Evolutionary conservation across 257 asterid genomes (phyloP), one percentile per base, ranked within the genome.

Genomic region (Orobanche coerulescens): DNA sequence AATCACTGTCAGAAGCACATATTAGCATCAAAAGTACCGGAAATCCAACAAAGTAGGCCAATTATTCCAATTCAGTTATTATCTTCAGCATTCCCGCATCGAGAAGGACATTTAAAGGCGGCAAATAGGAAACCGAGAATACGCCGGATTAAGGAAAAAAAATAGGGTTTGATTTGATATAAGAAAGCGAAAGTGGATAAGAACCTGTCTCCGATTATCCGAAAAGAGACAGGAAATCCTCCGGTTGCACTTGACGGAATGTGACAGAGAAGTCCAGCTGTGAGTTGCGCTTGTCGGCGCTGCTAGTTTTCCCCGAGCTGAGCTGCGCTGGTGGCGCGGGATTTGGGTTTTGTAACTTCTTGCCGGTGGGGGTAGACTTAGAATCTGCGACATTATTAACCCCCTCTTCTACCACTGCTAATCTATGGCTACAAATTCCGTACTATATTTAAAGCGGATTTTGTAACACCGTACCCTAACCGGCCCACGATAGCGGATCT

Each of bases 161-260:
- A 14, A 18, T 2, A 30, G 13, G 15, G 24, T 18, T 2, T 24
- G 6, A 9, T 33, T 14, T 26, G 13, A 14, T 1, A 33, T 3
- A 34, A 56, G 22, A 31, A 20, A 58, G 14, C 11, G 65, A 16
- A 25, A 26, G 59, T 12, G 24, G 56, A 59, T 47, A 51, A 30
- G 42, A 47, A 89, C 95, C 94, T 84, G 87, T 75, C 69, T 89
- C 63, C 84, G 77, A 67, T 83, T 87, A 55, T 76, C 72, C 13
- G 92, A 84, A 67, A 90, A 90, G 57, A 90, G 85, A 82, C 97
- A 90, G 50, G 73, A 77, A 61, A 79, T 66, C 60, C 81, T 76
- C 72, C 78, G 81, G 52, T 66, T 67, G 80, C 86, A 79, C 28
- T 70, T 61, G 71, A 82, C 64, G 33, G 75, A 76, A 11, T 55